Evolutionary conservation across 1,284 basidiomycete genomes (phyloP), one percentile per base, ranked within the genome.

Genomic region (Trichosporon coremiiforme): DNA sequence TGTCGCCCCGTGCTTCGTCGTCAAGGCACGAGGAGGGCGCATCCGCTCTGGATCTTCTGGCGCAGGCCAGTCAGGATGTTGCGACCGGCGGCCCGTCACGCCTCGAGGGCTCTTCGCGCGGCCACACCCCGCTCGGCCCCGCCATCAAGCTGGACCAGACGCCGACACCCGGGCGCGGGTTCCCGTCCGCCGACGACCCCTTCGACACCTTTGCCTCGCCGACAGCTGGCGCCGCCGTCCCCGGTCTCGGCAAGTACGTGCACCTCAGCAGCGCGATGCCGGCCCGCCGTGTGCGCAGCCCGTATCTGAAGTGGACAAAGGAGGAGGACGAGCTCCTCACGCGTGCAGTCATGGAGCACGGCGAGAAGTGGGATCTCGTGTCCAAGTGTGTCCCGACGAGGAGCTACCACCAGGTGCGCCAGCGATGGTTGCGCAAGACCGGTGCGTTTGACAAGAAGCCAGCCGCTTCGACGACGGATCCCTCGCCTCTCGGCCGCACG

Each of bases 361-460:
- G 82, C 9, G 80, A 83, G 66, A 83, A 83, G 69, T 83, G 82
- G 82, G 82, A 83, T 73, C 70, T 82, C 31, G 82, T 83, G 36
- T 75, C 73, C 66, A 83, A 83, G 71, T 80, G 80, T 41, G 82
- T 83, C 0, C 80, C 80, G 0, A 83, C 82, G 0, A 60, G 82
- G n/a, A 78, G 76, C 20, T 83, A 83, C 65, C 82, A 83, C 66
- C 82, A 83, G 72, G 82, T 83, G 25, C 74, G 82, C 64, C 82
- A 83, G 66, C 66, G 80, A 57, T 83, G 81, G 80, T 69, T 83
- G 35, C 71, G 82, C 33, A 83, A 82, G 68, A 81, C 80, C 6
- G 82, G 82, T 5, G 81, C 81, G 9, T 83, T 83, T 55, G 81
- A 83, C 69, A 83, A 82, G 75, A 82, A 81, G 72, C 75, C 75